Percentiles rank a stretch among this genome's conserved stretches.
phyloP scores from a whole-genome alignment of 306 rosid genomes.

The Elaeagnus macrophylla region DNA sequence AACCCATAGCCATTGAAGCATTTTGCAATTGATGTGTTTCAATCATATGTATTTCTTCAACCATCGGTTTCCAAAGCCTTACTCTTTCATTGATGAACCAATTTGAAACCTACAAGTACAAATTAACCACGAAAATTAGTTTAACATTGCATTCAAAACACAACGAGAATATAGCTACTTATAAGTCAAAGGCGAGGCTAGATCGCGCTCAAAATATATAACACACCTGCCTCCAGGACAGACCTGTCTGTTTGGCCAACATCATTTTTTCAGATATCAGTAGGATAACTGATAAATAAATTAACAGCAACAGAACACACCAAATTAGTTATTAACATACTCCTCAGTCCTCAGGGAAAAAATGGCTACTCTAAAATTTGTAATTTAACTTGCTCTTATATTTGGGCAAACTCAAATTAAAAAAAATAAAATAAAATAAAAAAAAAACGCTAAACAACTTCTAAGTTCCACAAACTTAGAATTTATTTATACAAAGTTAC shows the following conservation, averaged over 20 bases:
- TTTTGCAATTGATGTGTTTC: constrained; percentile 64
- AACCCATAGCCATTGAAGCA: constrained; percentile 18
- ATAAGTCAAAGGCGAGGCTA: background rate
- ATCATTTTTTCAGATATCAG: constrained; percentile 73
- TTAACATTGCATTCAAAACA: background rate
- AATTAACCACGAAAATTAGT: background rate
- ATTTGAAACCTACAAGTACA: constrained; percentile 56
- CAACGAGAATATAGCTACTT: background rate
- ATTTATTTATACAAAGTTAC: too few species aligned
- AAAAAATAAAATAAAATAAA: too few species aligned
- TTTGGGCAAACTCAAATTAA: too few species aligned
- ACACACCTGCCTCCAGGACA: constrained; percentile 75
- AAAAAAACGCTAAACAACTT: too few species aligned
- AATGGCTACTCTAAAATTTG: too few species aligned
- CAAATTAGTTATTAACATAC: too few species aligned
- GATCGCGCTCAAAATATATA: background rate
- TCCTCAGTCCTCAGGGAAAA: too few species aligned
- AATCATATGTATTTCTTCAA: constrained; percentile 75
- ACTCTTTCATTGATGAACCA: constrained; percentile 96
- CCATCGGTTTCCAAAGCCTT: constrained; percentile 96
- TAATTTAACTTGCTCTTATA: too few species aligned
- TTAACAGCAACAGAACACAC: too few species aligned
- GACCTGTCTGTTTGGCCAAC: constrained; percentile 90
- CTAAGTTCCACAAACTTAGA: too few species aligned
- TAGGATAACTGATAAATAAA: constrained; percentile 54